Base-by-base conservation (phyloP, 1,284 basidiomycete genomes). In the Cryptococcus amylolentus region DNA sequence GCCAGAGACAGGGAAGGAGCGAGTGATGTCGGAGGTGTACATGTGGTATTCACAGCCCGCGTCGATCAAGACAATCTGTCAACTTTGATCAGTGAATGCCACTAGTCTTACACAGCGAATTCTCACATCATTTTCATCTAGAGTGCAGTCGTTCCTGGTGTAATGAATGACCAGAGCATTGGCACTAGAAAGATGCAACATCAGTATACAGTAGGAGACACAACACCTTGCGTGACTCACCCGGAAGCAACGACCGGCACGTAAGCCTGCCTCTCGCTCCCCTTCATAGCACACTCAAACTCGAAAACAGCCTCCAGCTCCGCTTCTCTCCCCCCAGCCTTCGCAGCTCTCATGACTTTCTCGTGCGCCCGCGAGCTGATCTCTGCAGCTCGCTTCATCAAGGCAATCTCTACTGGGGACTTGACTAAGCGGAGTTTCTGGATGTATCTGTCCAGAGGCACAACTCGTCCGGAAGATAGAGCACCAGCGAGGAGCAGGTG, bases 21-120 rank as follows among this genome's bases (percentile, higher is more conserved):
- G 88, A 7, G 93, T 97, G 66, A 98, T 97, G 75, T 98, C 95
- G 43, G 91, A 93, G 2, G 92, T 91, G 71, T 98, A 98, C 49
- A 70, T 91, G 86, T 89, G 86, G 75, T 86, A 87, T 81, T 93
- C 91, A 68, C 89, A 91, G 38, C 88, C 91, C 1, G 92, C 93
- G 64, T 97, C 93, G 55, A 96, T 84, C 8, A 96, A 80, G 6
- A 96, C 81, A 61, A 93, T 79, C 75, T 76, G 57, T 28, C 62
- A 51, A 66, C 56, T 45, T 16, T 8, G 18, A 45, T 39, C 20
- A 35, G 37, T 49, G 23, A 23, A 37, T n/a, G 10, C 18, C 23
- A n/a, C 13, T 10, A 39, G 42, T 14, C 42, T n/a, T 44, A 16
- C 8, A 13, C 20, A 26, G 14, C 26, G 18, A n/a, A 8, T 3